These are phyloP conservation scores for Colletotrichum gigasporum DNA, from an alignment of 2,329 filamentous ascomycete species.

Conservation along the genomic window DNA sequence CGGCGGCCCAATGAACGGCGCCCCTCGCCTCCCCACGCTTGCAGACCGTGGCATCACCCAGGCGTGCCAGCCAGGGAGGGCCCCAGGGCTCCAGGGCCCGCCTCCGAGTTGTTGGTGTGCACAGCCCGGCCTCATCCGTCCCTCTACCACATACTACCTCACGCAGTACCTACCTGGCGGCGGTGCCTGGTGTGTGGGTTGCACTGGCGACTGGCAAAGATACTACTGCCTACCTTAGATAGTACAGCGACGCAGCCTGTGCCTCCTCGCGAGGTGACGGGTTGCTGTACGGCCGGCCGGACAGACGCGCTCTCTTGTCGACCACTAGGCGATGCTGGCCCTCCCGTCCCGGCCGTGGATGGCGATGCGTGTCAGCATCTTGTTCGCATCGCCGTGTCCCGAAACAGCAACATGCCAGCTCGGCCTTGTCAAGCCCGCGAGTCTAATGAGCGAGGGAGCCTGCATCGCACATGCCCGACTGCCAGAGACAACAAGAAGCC, in stretches of 20 bases:
- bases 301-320: not conserved
- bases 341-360: not conserved
- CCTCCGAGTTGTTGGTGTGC: not conserved
- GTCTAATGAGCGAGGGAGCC: not conserved
- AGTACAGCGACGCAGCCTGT: not conserved
- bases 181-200: slow-evolving; percentile 16
- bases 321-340: not conserved
- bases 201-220: slow-evolving; percentile 8
- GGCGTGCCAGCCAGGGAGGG: not conserved
- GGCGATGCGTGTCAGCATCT: slow-evolving; percentile 23
- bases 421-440: slow-evolving; percentile 4
- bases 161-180: not conserved
- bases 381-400: slow-evolving; percentile 8
- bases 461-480: slow-evolving; percentile 26
- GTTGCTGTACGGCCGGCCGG: slow-evolving; percentile 4
- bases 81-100: not conserved
- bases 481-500: not conserved
- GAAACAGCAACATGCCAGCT: slow-evolving; percentile 7
- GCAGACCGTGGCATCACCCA: slow-evolving; percentile 13
- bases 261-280: slow-evolving; percentile 2
- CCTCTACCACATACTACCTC: not conserved
- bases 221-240: too few species aligned
- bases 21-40: slow-evolving; percentile 17
- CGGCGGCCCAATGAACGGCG: slow-evolving; percentile 5
- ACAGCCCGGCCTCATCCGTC: too few species aligned